Evolutionary conservation across 2,329 filamentous ascomycete species (phyloP).

Genomic region (Fusarium heterosporum): DNA sequence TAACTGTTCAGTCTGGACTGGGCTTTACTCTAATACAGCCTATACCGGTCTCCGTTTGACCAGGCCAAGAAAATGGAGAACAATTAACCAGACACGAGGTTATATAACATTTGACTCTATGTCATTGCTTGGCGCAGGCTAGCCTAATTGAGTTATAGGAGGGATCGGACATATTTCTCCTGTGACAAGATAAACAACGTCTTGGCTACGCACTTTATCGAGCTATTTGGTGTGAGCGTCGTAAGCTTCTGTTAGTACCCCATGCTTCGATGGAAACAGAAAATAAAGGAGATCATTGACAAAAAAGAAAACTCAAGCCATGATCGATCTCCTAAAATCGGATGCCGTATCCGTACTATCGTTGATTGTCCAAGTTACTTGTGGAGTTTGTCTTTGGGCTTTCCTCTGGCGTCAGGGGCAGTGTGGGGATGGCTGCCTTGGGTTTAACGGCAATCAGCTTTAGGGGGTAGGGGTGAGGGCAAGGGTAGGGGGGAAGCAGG

Average conservation of each 20-base stretch:
- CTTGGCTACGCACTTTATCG: slow-evolving; percentile 3
- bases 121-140: background rate
- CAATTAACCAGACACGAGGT: slow-evolving; percentile 19
- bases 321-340: slow-evolving; percentile 17
- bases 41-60: background rate
- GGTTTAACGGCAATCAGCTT: slow-evolving; percentile 17
- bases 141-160: background rate
- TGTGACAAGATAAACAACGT: slow-evolving; percentile 5
- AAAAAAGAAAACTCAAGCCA: slow-evolving; percentile 38
- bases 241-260: slow-evolving; percentile 3
- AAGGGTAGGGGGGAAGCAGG: background rate
- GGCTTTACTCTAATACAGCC: background rate
- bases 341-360: background rate
- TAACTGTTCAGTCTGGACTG: slow-evolving; percentile 11
- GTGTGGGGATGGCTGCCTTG: slow-evolving; percentile 30
- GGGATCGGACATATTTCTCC: background rate
- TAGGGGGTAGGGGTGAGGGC: slow-evolving; percentile 11
- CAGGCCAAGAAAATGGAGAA: slow-evolving; percentile 10
- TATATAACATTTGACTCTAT: background rate
- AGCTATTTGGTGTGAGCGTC: slow-evolving; percentile 8
- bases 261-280: slow-evolving; percentile 12
- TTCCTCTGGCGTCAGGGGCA: slow-evolving; percentile 37
- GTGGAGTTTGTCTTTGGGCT: slow-evolving; percentile 33
- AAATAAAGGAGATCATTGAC: slow-evolving; percentile 10
- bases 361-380: background rate